These are phyloP conservation scores for Clitopilus passeckerianus DNA, from an alignment of 768 basidiomycete species.

Conservation along the genomic window DNA sequence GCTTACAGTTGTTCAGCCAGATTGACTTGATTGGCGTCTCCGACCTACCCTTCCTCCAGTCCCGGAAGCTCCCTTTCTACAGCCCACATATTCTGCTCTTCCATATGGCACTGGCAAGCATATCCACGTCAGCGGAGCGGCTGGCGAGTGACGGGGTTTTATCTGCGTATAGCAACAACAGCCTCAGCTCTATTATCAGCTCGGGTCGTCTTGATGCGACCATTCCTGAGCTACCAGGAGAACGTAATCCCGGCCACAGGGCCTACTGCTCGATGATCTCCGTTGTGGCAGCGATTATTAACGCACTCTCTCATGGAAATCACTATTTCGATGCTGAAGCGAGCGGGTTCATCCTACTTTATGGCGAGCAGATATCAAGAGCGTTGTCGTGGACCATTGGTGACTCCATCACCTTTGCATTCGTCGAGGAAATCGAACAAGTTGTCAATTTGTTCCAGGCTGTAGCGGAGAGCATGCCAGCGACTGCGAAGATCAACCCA, in stretches of 20 bases:
- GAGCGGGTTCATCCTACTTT: conserved; percentile 81
- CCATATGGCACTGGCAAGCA: conserved; percentile 78
- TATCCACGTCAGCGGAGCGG: conserved; percentile 75
- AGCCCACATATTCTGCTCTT: conserved; percentile 77
- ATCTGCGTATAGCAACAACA: conserved; percentile 78
- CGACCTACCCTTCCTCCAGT: conserved; percentile 56
- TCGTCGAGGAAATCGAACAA: conserved; percentile 81
- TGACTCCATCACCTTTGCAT: conserved; percentile 68
- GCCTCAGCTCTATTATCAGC: conserved; percentile 71
- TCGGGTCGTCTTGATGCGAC: conserved; percentile 65
- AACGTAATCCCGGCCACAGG: conserved; percentile 74
- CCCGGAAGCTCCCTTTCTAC: conserved; percentile 65
- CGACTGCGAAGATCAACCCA: conserved; percentile 37
- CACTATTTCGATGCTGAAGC: conserved; percentile 84
- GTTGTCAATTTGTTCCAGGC: conserved; percentile 75
- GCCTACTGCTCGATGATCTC: conserved; percentile 84
- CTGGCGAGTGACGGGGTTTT: conserved; percentile 82
- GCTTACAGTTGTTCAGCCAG: conserved; percentile 66
- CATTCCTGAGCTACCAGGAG: conserved; percentile 65
- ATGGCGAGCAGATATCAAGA: conserved; percentile 72
- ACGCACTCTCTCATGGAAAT: conserved; percentile 55
- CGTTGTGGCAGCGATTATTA: conserved; percentile 69
- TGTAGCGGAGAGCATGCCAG: conserved; percentile 54
- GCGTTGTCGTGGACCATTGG: conserved; percentile 81
- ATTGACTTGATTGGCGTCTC: conserved; percentile 68